These are phyloP conservation scores for Arthrobotrys pseudoclavata DNA, from an alignment of 2,329 filamentous ascomycete species.

Conservation along the genomic window DNA sequence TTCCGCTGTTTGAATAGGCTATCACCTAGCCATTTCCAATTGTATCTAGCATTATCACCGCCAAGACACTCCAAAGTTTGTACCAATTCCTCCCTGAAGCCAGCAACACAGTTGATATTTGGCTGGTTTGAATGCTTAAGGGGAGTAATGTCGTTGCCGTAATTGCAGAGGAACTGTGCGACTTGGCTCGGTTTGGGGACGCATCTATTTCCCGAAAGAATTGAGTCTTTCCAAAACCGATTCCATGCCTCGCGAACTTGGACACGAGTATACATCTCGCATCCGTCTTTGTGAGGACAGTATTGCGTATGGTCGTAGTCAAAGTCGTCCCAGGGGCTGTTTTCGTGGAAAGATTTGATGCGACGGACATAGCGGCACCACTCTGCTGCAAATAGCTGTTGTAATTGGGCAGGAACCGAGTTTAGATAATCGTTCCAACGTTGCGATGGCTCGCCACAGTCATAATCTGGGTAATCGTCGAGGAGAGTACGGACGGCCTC, in stretches of 20 bases:
- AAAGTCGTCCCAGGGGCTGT: constrained; percentile 59
- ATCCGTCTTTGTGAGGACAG: constrained; percentile 53
- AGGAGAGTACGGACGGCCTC: constrained; percentile 58
- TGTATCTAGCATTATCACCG: constrained; percentile 55
- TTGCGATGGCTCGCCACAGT: constrained; percentile 50
- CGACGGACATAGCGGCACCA: constrained; percentile 56
- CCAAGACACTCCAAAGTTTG: constrained; percentile 60
- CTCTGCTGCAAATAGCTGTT: constrained; percentile 50
- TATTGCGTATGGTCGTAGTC: constrained; percentile 55
- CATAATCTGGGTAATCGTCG: constrained; percentile 60
- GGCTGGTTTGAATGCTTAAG: constrained; percentile 37
- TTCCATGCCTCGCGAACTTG: constrained; percentile 58
- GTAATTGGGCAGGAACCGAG: constrained; percentile 49
- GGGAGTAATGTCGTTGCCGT: constrained; percentile 40
- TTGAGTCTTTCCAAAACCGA: constrained; percentile 54
- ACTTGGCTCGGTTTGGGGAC: constrained; percentile 59
- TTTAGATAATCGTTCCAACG: constrained; percentile 57
- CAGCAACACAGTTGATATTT: constrained; percentile 54
- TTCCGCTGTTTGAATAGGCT: constrained; percentile 57
- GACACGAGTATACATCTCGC: constrained; percentile 54
- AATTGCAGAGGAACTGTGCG: constrained; percentile 57
- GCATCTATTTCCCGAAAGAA: constrained; percentile 55
- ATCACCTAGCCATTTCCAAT: constrained; percentile 59
- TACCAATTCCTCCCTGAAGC: constrained; percentile 55
- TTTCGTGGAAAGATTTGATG: constrained; percentile 60